These are phyloP conservation scores for Mycena sanguinolenta DNA, from an alignment of 768 basidiomycete genomes.

Conservation along the genomic window DNA sequence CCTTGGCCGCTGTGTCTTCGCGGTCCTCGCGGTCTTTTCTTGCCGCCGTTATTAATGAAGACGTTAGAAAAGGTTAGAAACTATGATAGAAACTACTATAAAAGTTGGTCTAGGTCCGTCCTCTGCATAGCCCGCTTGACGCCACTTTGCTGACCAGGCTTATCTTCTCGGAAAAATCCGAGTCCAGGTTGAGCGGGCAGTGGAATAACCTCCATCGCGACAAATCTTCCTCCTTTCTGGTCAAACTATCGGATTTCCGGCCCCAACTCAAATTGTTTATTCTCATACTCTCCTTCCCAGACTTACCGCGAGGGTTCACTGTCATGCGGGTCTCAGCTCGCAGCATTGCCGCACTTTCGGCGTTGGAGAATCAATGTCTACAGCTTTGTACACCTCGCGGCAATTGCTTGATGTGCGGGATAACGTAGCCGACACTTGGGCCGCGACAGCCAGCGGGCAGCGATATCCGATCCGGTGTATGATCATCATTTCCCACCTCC, in stretches of 20 bases:
- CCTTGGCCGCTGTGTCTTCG: neutral
- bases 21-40: neutral
- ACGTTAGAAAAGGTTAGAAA: too few relatives aligned
- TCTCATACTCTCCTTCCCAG: too few relatives aligned
- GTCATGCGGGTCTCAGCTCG: too few relatives aligned
- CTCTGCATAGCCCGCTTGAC: neutral
- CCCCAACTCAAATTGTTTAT: neutral
- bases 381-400: neutral
- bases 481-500: too few relatives aligned
- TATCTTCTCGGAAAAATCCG: neutral
- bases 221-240: neutral
- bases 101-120: neutral
- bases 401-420: neutral
- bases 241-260: neutral
- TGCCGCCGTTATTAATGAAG: neutral
- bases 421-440: neutral
- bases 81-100: neutral
- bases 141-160: neutral
- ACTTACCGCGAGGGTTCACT: too few relatives aligned
- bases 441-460: neutral
- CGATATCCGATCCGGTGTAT: too few relatives aligned
- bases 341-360: neutral
- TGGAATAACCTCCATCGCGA: neutral
- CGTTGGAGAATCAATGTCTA: neutral
- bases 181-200: neutral